Evolutionary conservation across 1,139 yeast genomes (phyloP), one percentile per base, ranked within the genome.

Genomic region (Blastobotrys malaysiensis): DNA sequence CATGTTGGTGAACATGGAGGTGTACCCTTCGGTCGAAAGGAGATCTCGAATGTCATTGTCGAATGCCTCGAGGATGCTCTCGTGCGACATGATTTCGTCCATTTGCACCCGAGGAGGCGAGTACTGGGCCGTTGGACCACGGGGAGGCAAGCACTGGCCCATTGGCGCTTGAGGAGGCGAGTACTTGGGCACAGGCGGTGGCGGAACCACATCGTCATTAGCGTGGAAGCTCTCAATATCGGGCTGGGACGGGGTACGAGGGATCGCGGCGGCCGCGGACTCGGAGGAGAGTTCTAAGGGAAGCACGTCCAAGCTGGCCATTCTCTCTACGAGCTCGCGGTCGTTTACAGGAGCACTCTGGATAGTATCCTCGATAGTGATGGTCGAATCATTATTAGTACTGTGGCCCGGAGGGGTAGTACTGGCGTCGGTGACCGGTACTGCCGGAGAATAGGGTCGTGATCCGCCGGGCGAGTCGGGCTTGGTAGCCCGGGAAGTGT

Each of bases 11-110:
- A 31, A 31, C 39, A 31, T 31, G 6, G 39, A 31, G 6, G 39
- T 31, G 16, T 31, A 31, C 16, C 39, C 39, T 31, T 31, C 39
- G 16, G 39, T 31, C 14, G 39, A 31, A 3, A 58, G 46, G 11
- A 60, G 53, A 27, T 60, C 62, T 16, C 55, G 53, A 21, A 60
- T 55, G 50, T 60, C 63, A 21, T 55, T 59, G 43, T 59, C 63
- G 46, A 60, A 60, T 21, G 60, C 62, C 21, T 59, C 60, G 43
- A 60, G 53, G 1, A 59, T 59, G 9, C 58, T 54, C 43, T 54
- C 54, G 11, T 59, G 52, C 22, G 56, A 53, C 60, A 57, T 57
- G 39, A 45, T 43, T 13, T 45, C n/a, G n/a, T 43, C 26, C 20
- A 16, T 21, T n/a, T 24, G 43, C 7, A 14, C 22, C 9, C 47